Percentiles rank a stretch among this genome's conserved stretches.
Conservation (phyloP, 352 stramenopile species). For the Pythium volutum region DNA sequence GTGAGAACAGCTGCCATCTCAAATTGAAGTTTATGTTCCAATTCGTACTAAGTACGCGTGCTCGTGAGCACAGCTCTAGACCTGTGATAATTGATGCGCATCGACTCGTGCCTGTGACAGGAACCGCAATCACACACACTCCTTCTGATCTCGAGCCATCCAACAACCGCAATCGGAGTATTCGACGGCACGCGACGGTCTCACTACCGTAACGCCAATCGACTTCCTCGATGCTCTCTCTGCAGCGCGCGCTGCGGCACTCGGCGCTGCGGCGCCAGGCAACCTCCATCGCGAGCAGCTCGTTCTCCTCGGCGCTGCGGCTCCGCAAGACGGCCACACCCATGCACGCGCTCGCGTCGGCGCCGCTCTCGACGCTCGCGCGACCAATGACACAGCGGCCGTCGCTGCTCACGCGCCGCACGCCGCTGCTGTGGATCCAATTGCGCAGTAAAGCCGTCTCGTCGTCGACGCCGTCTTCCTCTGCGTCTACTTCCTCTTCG, state of each 20-base stretch:
- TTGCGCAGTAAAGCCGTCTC: constrained; percentile 15
- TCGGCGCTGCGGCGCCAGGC: background rate
- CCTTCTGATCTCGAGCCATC: background rate
- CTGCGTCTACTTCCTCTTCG: constrained; percentile 22
- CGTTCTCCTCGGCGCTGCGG: background rate
- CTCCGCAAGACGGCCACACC: background rate
- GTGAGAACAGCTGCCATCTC: background rate
- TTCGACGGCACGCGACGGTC: background rate
- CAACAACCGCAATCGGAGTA: background rate
- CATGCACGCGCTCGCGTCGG: background rate
- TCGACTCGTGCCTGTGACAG: background rate
- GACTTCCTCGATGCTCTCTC: background rate
- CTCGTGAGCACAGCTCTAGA: background rate
- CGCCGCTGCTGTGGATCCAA: constrained; percentile 14
- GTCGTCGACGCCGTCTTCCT: constrained; percentile 17
- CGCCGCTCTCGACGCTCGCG: background rate
- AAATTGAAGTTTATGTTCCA: background rate
- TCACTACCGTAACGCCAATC: background rate
- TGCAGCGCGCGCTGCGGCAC: background rate
- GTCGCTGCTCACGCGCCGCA: constrained; percentile 3
- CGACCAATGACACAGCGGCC: background rate
- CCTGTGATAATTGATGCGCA: background rate
- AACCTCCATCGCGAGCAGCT: background rate
- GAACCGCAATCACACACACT: constrained; percentile 5
- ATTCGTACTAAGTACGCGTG: background rate